Base-by-base conservation (phyloP, 208 protist genomes). In the Trypanosoma scelopori region DNA sequence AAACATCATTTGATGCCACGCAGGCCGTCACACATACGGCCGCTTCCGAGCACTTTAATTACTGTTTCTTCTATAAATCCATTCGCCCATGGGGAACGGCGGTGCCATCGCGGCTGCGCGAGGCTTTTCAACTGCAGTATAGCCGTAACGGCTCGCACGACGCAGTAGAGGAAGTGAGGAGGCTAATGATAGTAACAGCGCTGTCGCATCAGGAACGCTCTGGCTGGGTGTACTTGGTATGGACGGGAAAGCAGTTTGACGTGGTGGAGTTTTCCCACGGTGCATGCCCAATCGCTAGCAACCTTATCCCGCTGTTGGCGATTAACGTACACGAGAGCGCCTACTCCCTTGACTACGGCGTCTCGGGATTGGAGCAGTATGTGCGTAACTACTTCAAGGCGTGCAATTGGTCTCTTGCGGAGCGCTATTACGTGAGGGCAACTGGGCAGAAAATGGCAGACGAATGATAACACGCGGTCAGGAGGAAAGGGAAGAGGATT, bases 1-100 rank as follows among this genome's bases (percentile, higher is more conserved):
- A 77, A 41, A 90, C 86, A 2, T 71, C 85, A 7, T 95, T 95
- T 69, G 89, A 95, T 57, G 89, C 89, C 16, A 75, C 86, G 9
- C 79, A 79, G 13, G 84, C 84, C 0, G 82, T 87, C 9, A 63
- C 82, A 13, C 85, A 92, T 64, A 71, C 80, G 0, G 81, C 89
- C 13, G 89, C 86, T 18, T 71, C 84, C 25, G 85, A 95, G 74
- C 89, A 95, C 67, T 95, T 95, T 53, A 95, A 95, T 73, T 92
- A 95, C 76, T 95, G 89, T 71, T 95, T 95, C 61, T 95, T 85
- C 75, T 95, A 95, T 66, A 80, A 81, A 23, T 92, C 89, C 0
- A 74, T 95, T 28, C 76, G 89, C 3, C 89, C 89, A 45, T 95
- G 89, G 86, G 89, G 89, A 1, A 91, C 86, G 25, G 50, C 68